Evolutionary conservation across 148 eudicot genomes (phyloP).

Genomic region (Limonium bicolor): DNA sequence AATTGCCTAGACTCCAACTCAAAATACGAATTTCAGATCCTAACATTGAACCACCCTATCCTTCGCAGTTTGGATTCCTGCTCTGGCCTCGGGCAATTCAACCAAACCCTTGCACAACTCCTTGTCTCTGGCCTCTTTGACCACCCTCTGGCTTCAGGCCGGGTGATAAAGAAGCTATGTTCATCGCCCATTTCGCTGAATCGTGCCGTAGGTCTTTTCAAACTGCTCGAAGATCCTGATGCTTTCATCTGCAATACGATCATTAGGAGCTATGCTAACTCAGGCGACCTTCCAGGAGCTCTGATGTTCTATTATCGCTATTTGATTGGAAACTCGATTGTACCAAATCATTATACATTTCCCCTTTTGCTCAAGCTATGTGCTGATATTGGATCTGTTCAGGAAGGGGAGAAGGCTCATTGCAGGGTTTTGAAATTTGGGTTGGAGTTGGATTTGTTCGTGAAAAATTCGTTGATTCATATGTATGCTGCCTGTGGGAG

Average conservation of each 20-base stretch:
- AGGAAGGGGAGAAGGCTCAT: slow-evolving; percentile 4
- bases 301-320: slow-evolving; percentile 23
- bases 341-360: slow-evolving; percentile 6
- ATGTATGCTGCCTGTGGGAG: slow-evolving; percentile 25
- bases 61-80: slow-evolving; percentile 28
- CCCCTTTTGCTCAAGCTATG: slow-evolving; percentile 6
- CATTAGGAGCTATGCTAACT: slow-evolving; percentile 26
- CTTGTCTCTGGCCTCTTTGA: slow-evolving; percentile 30
- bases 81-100: slow-evolving; percentile 17
- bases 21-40: slow-evolving; percentile 2
- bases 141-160: slow-evolving; percentile 30
- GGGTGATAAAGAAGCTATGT: slow-evolving; percentile 33
- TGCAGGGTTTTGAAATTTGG: slow-evolving; percentile 6
- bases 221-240: slow-evolving; percentile 25
- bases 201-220: slow-evolving; percentile 22
- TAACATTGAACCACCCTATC: slow-evolving; percentile 28
- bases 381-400: slow-evolving; percentile 3
- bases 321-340: slow-evolving; percentile 16
- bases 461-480: slow-evolving; percentile 5
- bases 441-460: slow-evolving; percentile 6
- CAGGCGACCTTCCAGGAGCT: slow-evolving; percentile 18
- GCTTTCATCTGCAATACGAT: slow-evolving; percentile 47
- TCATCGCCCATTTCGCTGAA: slow-evolving; percentile 16
- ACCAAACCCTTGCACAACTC: slow-evolving; percentile 42
- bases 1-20: background rate